Base-by-base conservation (phyloP, 1,284 basidiomycete species). In the Tilletia indica region DNA sequence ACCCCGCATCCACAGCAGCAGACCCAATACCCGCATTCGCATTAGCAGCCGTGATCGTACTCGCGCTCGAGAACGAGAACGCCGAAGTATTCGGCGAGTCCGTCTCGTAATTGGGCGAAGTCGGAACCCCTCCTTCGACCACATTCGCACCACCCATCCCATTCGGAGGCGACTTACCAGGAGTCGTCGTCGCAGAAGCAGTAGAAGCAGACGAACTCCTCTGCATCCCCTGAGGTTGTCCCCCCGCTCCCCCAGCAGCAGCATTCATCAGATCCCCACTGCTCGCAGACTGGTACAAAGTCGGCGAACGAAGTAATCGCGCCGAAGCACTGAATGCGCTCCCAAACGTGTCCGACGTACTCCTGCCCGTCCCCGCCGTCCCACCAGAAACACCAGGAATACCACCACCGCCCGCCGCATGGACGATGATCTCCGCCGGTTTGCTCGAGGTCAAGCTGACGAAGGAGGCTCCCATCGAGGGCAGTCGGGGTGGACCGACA, bases 381-480 rank as follows among this genome's bases (percentile, higher is more conserved):
- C 34, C 36, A 39, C 16, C 61, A 14, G 38, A 31, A 31, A 31
- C 25, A 31, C 25, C 25, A 31, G 25, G 25, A 31, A 31, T 2
- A 31, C 25, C 25, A 31, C 25, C 38, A 36, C 39, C 14, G 61
- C 6, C 42, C 34, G 36, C 12, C 14, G 36, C 34, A 39, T 42
- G 61, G 3, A 64, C 61, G 12, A 64, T 64, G 61, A 64, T 64
- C 61, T 64, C 61, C 36, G 61, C 61, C 4, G 61, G 61, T 39
- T 64, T 64, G 61, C 61, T 64, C 36, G 36, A 39, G 9, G 36
- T 39, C 36, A 64, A n/a, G 21, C 61, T 38, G 34, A 38, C 31
- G n/a, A 64, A 64, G 34, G 36, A 39, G 14, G 34, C 36, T 34
- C 31, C 21, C 12, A 19, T 25, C 51, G 51, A 54, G n/a, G 51